Percentiles rank a stretch among this genome's conserved stretches.
phyloP scores from a whole-genome alignment of 164 flowering plant species.

The Buxus sempervirens region DNA sequence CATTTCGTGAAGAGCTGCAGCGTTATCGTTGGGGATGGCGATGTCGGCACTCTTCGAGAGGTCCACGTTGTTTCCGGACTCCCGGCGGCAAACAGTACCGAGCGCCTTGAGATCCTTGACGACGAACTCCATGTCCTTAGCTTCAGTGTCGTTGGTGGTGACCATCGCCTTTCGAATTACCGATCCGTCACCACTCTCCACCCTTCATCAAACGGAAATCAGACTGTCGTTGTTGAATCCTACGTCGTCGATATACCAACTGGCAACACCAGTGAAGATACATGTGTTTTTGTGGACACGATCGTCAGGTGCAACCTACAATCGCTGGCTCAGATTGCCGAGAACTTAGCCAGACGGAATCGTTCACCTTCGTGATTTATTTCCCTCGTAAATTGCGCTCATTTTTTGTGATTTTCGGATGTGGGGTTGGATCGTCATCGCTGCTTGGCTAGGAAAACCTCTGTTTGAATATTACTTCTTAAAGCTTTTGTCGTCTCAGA shows the following conservation, averaged over 20 bases:
- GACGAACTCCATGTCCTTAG: conserved; percentile 71
- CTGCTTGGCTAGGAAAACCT: neutral
- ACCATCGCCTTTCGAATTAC: conserved; percentile 71
- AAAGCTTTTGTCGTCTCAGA: neutral
- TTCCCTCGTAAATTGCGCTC: too few relatives aligned
- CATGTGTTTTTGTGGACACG: conserved; percentile 66
- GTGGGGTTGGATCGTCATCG: neutral
- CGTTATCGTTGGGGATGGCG: conserved; percentile 55
- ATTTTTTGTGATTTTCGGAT: neutral
- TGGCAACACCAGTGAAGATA: conserved; percentile 78
- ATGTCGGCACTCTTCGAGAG: conserved; percentile 64
- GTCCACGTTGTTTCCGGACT: conserved; percentile 75
- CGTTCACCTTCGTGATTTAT: neutral
- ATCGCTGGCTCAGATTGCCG: conserved; percentile 60
- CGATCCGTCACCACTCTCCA: conserved; percentile 76
- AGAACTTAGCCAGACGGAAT: conserved; percentile 13
- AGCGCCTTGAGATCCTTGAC: conserved; percentile 79
- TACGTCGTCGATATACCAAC: conserved; percentile 74
- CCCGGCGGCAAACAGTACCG: conserved; percentile 65
- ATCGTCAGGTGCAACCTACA: conserved; percentile 76
- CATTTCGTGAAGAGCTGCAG: conserved; percentile 73
- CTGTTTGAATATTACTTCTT: neutral
- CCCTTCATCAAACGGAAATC: conserved; percentile 30
- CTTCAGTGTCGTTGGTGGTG: conserved; percentile 84
- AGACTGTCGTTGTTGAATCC: conserved; percentile 71